Base-by-base conservation (phyloP, 768 basidiomycete genomes). In the Cystobasidium ongulense region DNA sequence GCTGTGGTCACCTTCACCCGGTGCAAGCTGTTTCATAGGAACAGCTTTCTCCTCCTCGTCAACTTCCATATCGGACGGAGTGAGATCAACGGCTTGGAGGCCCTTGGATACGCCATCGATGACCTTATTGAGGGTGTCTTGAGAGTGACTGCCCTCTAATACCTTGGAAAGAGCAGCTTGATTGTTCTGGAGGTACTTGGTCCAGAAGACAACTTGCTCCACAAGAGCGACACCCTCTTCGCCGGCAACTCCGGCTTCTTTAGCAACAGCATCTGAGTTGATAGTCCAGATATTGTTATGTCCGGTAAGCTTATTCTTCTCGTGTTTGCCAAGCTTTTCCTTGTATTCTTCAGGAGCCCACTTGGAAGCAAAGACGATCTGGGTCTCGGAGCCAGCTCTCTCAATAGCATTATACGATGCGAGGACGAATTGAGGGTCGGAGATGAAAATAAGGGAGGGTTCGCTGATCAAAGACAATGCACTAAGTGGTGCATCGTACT, bases 291-390 rank as follows among this genome's bases (percentile, higher is more conserved):
- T 82, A 78, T 92, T 85, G 74, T 90, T 82, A 33, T 80, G 77
- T 63, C 81, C 74, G 39, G 81, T 78, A 59, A 82, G 81, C 36
- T 82, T 78, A 17, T 82, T 78, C 41, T 84, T 79, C 65, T 85
- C 84, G 11, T 85, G 82, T 15, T 84, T 75, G 0, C 88, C 84
- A 43, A 95, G 83, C 79, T 87, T 92, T 53, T 87, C 83, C 4
- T 85, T 80, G 41, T 96, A 83, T 78, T 98, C 93, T 15, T 86
- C 85, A 31, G 85, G 78, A 1, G 88, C 84, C 92, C 92, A 96
- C 21, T 86, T 81, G 1, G 92, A 46, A 64, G 86, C 81, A 67
- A 95, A 80, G 68, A 98, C 86, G 38, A 96, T 85, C 8, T 87
- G 82, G 0, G 92, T 88, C 7, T 85, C 85, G 1, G 82, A 80